phyloP scores from a whole-genome alignment of 441 rosid species.

The Raphanus hybrid region DNA sequence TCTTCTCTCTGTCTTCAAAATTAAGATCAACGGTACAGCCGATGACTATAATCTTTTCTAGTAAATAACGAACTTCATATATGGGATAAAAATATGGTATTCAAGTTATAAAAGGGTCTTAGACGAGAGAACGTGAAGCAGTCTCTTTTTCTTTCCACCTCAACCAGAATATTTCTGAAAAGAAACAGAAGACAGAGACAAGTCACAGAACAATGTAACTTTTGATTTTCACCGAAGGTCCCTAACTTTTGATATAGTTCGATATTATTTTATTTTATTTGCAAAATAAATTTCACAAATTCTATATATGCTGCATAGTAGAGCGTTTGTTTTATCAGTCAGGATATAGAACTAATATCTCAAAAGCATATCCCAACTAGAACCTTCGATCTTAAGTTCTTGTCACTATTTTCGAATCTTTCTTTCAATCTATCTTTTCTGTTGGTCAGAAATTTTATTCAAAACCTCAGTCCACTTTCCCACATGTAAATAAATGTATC shows the following conservation, averaged over 20 bases:
- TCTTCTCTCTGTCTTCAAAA: background rate
- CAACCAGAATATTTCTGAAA: background rate
- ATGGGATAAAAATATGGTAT: background rate
- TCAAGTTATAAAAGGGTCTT: background rate
- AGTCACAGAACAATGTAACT: background rate
- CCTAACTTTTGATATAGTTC: background rate
- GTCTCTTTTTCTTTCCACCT: background rate
- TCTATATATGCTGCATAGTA: background rate
- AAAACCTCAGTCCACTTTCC: background rate
- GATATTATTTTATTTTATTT: background rate
- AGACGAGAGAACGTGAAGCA: background rate
- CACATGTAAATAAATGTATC: background rate
- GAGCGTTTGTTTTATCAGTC: conserved; percentile 3
- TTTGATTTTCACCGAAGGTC: background rate
- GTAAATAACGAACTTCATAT: background rate
- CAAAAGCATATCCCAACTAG: background rate
- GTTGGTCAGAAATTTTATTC: conserved; percentile 1
- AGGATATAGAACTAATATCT: background rate
- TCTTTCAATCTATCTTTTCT: background rate
- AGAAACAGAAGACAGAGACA: background rate
- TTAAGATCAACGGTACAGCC: background rate
- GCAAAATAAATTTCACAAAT: background rate
- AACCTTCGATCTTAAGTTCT: background rate
- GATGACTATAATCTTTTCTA: background rate
- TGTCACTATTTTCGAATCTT: conserved; percentile 19